Base-by-base conservation (phyloP, 768 basidiomycete species). In the Boletus subparvulus region DNA sequence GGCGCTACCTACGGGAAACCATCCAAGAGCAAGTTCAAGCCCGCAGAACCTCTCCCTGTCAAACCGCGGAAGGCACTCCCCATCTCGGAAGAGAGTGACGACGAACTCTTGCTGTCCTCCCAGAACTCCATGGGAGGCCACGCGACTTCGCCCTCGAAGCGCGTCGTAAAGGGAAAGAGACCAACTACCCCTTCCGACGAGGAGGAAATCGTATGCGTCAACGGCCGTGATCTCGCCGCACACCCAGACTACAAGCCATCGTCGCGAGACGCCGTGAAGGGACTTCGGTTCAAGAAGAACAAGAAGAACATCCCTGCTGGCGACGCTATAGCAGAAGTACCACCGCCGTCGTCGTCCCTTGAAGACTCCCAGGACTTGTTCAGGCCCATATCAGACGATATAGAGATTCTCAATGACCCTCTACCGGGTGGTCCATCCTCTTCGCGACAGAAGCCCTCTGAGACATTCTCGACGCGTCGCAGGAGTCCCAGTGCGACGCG, bases 221-320 rank as follows among this genome's bases (percentile, higher is more conserved):
- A 59, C 1, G 70, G 65, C 35, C 61, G 44, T 39, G 5, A 53
- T 30, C 54, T 64, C 35, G 0, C 48, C 7, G 67, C 52, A 40
- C 70, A 73, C 43, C 70, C 70, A 0, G 33, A 58, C 32, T 73
- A 28, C 41, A 64, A 53, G 44, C 70, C 64, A 0, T 62, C 65
- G 3, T 54, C 63, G 2, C 4, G 3, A 2, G 6, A 21, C 11
- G n/a, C 16, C 3, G 0, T 60, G 13, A 66, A 62, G 58, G 1
- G 0, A 0, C 46, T 73, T 24, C 61, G 75, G 70, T 57, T 79
- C 77, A 79, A 65, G 64, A 77, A 65, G 26, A 76, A 43, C 43
- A 66, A 70, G 54, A 64, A 60, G 30, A 52, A 24, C 17, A 33
- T 16, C 2, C 35, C 50, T 52, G 12, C 43, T 28, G 33, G 5